Conservation (phyloP, 345 rosid genomes). For the Bruguiera parviflora region DNA sequence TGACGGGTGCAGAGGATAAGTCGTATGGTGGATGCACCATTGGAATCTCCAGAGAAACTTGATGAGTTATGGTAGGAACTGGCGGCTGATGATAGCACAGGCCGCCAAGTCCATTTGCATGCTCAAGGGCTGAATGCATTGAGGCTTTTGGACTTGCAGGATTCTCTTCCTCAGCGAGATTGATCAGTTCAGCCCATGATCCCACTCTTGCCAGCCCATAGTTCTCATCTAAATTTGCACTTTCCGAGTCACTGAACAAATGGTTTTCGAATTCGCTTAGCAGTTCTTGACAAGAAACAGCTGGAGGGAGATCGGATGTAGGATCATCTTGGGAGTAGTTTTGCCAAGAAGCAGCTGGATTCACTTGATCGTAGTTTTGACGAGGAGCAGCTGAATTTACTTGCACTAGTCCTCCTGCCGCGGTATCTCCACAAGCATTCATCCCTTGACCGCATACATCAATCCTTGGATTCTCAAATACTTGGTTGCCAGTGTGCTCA, state of each 20-base stretch:
- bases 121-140: neutral
- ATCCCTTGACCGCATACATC: slow-evolving; percentile 7
- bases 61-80: neutral
- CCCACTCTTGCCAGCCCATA: neutral
- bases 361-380: slow-evolving; percentile 5
- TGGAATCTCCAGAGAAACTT: neutral
- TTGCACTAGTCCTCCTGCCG: neutral
- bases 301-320: neutral
- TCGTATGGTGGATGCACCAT: neutral
- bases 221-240: slow-evolving; percentile 3
- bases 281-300: neutral
- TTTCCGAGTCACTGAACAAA: slow-evolving; percentile 5
- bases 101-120: neutral
- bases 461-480: slow-evolving; percentile 7
- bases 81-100: neutral
- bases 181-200: slow-evolving; percentile 7
- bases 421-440: neutral
- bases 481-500: slow-evolving; percentile 7
- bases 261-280: neutral
- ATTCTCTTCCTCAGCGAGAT: neutral
- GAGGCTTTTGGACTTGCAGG: neutral
- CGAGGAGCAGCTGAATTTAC: neutral
- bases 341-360: neutral
- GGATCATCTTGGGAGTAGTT: neutral
- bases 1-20: neutral